Evolutionary conservation across 495 filamentous ascomycete species (phyloP).

Genomic region (Rhypophila decipiens): DNA sequence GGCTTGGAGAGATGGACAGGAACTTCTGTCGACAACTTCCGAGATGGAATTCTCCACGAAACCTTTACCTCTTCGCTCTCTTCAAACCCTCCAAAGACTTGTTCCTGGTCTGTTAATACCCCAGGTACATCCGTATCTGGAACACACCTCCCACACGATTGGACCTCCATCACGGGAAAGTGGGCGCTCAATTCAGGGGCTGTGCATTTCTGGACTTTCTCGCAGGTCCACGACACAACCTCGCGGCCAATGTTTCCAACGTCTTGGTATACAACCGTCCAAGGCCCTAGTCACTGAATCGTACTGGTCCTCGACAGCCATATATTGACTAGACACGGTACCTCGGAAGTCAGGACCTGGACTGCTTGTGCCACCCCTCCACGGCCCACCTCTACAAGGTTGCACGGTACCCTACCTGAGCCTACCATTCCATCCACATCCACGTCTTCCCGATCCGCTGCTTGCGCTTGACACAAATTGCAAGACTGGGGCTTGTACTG

Average conservation of each 20-base stretch:
- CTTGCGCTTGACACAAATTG: not conserved
- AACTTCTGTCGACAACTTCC: no score
- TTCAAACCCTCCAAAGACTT: not conserved
- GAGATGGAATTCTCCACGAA: no score
- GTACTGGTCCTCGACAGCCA: no score
- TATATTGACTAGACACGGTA: no score
- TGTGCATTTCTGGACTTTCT: conserved; percentile 7
- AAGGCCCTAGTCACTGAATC: no score
- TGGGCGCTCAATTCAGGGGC: conserved; percentile 15
- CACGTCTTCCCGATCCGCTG: not conserved
- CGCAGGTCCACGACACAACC: conserved; percentile 1
- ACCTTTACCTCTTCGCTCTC: not conserved
- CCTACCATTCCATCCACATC: not conserved
- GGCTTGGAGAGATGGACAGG: not conserved
- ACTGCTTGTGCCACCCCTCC: no score
- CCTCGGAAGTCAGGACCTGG: no score
- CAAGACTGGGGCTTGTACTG: not conserved
- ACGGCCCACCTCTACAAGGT: no score
- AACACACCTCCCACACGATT: conserved; percentile 4
- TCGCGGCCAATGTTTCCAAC: not conserved
- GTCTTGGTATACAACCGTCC: no score
- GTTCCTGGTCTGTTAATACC: not conserved
- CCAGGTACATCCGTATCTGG: conserved; percentile 8
- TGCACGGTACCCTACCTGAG: no score
- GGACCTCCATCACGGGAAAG: no score